Evolutionary conservation across 345 rosid species (phyloP).

Genomic region (Aquilaria yunnanensis): DNA sequence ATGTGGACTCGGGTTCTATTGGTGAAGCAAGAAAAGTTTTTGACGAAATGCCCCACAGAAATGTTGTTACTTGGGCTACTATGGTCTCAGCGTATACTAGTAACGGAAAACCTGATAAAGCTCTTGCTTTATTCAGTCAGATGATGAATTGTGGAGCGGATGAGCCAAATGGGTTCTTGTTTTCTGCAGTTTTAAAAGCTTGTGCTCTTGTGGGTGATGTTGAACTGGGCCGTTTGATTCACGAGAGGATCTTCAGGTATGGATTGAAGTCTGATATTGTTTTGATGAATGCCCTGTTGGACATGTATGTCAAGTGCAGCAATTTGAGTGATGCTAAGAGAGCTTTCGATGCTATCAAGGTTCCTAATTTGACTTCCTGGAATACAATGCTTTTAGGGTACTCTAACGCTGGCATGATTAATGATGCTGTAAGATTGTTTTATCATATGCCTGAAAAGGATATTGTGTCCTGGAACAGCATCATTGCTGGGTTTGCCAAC

Average conservation of each 20-base stretch:
- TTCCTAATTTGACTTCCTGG: slow-evolving; percentile 53
- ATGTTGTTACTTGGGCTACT: slow-evolving; percentile 61
- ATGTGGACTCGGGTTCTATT: slow-evolving; percentile 23
- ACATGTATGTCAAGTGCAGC: slow-evolving; percentile 71
- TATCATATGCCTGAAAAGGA: slow-evolving; percentile 37
- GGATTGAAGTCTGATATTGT: slow-evolving; percentile 40
- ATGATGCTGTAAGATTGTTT: slow-evolving; percentile 54
- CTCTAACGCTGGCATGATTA: slow-evolving; percentile 51
- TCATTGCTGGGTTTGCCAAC: slow-evolving; percentile 61
- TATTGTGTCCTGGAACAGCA: slow-evolving; percentile 61
- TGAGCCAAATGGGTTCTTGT: slow-evolving; percentile 52
- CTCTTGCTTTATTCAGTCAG: slow-evolving; percentile 31
- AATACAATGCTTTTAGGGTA: slow-evolving; percentile 66
- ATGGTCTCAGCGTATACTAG: slow-evolving; percentile 45
- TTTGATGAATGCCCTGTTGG: slow-evolving; percentile 61
- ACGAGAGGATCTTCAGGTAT: slow-evolving; percentile 30
- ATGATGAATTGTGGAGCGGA: slow-evolving; percentile 37
- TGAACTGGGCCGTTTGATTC: slow-evolving; percentile 44
- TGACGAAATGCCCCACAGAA: slow-evolving; percentile 55
- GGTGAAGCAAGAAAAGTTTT: slow-evolving; percentile 41
- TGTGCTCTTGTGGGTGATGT: slow-evolving; percentile 55
- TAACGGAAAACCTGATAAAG: slow-evolving; percentile 34
- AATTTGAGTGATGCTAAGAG: slow-evolving; percentile 44
- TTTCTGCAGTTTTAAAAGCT: slow-evolving; percentile 57
- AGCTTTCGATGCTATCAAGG: slow-evolving; percentile 30